Conservation (phyloP, 306 rosid genomes). For the Lupinus albus region DNA sequence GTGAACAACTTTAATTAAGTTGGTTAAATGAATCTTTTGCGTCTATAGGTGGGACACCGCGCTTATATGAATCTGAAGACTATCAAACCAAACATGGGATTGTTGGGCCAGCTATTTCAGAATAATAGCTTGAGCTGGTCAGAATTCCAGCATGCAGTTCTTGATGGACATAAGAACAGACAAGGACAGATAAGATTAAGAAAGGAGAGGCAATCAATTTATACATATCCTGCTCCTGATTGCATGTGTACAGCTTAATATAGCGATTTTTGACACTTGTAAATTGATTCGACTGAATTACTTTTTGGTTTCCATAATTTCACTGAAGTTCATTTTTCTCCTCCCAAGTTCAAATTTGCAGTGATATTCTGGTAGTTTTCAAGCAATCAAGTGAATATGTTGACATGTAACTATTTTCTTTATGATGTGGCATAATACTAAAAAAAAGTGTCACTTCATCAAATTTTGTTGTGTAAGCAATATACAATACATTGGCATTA, state of each 20-base stretch:
- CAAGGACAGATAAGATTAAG: conserved; percentile 85
- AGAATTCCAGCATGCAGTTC: conserved; percentile 66
- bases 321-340: background rate
- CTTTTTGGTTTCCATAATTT: conserved; percentile 9
- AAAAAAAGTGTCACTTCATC: no score
- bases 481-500: no score
- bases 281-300: conserved; percentile 17
- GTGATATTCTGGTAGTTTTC: conserved; percentile 9
- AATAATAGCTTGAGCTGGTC: conserved; percentile 78
- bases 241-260: conserved; percentile 79
- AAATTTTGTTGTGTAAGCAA: no score
- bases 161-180: conserved; percentile 79
- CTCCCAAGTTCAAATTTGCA: conserved; percentile 15
- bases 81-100: conserved; percentile 87
- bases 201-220: conserved; percentile 86
- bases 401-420: no score
- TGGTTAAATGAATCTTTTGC: conserved; percentile 3
- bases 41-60: conserved; percentile 77
- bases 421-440: no score
- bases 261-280: conserved; percentile 25
- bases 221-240: conserved; percentile 95
- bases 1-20: no score
- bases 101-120: conserved; percentile 79
- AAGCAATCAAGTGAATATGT: no score
- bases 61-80: conserved; percentile 85